A percentile compares a stretch with the other conserved stretches of the same genome.
Conservation (phyloP, 1,139 yeast genomes). For the Kodamaea alishanica region DNA sequence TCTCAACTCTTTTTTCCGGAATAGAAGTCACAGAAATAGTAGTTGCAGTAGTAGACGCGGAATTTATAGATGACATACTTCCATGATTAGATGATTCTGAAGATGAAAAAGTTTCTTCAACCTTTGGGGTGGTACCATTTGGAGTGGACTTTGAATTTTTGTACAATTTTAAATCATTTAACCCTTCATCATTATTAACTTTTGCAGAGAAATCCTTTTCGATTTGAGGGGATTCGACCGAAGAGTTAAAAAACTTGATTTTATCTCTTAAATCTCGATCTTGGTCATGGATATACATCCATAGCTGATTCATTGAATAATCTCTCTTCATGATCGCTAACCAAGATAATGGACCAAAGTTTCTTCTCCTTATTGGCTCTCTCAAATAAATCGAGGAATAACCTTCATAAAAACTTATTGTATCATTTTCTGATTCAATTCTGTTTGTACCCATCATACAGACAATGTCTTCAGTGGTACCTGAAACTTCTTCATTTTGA, state of each 20-base stretch:
- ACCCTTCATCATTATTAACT: constrained; percentile 14
- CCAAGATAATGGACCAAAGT: constrained; percentile 39
- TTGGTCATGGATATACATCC: constrained; percentile 18
- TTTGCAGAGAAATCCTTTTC: constrained; percentile 12
- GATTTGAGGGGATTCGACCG: constrained; percentile 7
- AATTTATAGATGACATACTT: too few species aligned
- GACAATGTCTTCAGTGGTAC: not conserved
- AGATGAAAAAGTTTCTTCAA: too few species aligned
- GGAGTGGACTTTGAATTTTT: not conserved
- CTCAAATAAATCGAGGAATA: constrained; percentile 25
- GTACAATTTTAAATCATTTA: constrained; percentile 9
- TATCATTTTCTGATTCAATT: constrained; percentile 20
- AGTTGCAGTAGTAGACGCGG: too few species aligned
- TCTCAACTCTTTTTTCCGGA: not conserved
- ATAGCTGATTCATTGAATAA: constrained; percentile 12
- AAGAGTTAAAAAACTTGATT: constrained; percentile 1
- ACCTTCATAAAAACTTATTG: constrained; percentile 32
- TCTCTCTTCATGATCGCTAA: constrained; percentile 29
- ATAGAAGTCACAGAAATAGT: too few species aligned
- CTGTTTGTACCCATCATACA: constrained; percentile 14
- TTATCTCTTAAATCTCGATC: constrained; percentile 5
- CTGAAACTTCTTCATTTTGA: too few species aligned
- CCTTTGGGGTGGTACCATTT: not conserved
- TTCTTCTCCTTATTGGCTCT: constrained; percentile 21
- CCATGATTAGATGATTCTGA: too few species aligned